Conservation (phyloP, 2,329 filamentous ascomycete genomes). For the Mollisiaceae sp. region DNA sequence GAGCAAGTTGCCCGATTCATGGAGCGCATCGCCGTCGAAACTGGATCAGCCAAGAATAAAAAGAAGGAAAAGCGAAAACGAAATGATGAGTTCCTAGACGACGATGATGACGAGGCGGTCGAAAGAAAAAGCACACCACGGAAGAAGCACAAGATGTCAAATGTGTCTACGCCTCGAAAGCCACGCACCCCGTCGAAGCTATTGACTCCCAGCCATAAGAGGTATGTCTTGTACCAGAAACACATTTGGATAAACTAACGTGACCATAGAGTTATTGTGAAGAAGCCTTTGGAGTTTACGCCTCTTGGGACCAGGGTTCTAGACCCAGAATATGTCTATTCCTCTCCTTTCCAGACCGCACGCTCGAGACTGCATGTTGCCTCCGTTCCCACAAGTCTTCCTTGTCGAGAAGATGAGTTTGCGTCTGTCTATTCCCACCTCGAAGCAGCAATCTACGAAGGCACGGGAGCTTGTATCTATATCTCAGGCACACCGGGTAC, state of each 20-base stretch:
- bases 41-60: slow-evolving; percentile 67
- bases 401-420: slow-evolving; percentile 92
- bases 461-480: slow-evolving; percentile 95
- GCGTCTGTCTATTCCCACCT: slow-evolving; percentile 90
- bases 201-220: slow-evolving; percentile 68
- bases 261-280: slow-evolving; percentile 64
- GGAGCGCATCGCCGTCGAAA: slow-evolving; percentile 64
- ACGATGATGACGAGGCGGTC: slow-evolving; percentile 35
- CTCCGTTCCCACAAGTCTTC: slow-evolving; percentile 85
- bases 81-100: slow-evolving; percentile 42
- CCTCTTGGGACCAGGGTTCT: slow-evolving; percentile 88
- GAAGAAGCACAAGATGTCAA: slow-evolving; percentile 58
- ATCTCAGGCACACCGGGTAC: slow-evolving; percentile 99
- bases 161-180: slow-evolving; percentile 42
- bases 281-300: slow-evolving; percentile 93
- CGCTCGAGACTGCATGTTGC: slow-evolving; percentile 91
- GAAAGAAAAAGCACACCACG: slow-evolving; percentile 52
- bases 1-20: slow-evolving; percentile 35
- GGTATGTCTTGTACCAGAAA: slow-evolving; percentile 42
- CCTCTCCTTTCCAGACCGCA: slow-evolving; percentile 90
- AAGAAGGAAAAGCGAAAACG: slow-evolving; percentile 35
- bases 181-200: slow-evolving; percentile 48
- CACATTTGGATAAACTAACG: slow-evolving; percentile 8
- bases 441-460: slow-evolving; percentile 91
- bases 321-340: slow-evolving; percentile 73